These are phyloP conservation scores for Scenedesmus sp. DNA, from an alignment of 163 green algal genomes.

Conservation along the genomic window DNA sequence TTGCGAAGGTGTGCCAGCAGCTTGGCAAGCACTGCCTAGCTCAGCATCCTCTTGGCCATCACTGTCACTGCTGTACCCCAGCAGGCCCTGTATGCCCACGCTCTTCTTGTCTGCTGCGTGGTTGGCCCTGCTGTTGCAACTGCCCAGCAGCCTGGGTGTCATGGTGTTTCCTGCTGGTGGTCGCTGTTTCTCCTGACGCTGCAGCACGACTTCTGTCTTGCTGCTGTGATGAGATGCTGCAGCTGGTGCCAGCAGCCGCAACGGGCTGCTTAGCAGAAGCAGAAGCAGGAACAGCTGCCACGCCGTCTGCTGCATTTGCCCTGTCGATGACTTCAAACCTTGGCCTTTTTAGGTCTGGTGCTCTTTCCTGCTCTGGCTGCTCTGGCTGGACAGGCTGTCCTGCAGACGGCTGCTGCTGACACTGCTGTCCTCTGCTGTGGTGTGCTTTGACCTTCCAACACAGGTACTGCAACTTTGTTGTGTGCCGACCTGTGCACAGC, in stretches of 20 bases:
- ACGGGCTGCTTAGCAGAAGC: background rate
- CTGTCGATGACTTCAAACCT: background rate
- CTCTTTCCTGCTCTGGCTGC: background rate
- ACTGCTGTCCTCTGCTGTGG: background rate
- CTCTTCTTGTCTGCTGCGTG: background rate
- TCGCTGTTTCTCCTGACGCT: background rate
- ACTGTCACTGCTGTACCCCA: conserved; percentile 38
- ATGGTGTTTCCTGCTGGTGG: background rate
- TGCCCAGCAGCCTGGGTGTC: background rate
- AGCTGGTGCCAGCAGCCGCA: background rate
- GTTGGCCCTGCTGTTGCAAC: background rate
- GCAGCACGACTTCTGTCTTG: background rate
- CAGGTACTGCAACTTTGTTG: background rate
- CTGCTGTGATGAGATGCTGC: background rate
- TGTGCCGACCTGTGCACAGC: background rate
- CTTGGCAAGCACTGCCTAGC: background rate
- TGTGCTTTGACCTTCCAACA: conserved; percentile 13
- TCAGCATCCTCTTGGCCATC: background rate
- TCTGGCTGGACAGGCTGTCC: background rate
- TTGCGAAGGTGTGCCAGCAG: conserved; percentile 4
- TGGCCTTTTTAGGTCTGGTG: background rate
- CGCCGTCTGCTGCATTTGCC: background rate
- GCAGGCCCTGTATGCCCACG: background rate
- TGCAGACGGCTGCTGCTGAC: background rate
- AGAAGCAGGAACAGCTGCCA: background rate